Conservation (phyloP, 352 stramenopile species). For the Phytophthora hibernalis region DNA sequence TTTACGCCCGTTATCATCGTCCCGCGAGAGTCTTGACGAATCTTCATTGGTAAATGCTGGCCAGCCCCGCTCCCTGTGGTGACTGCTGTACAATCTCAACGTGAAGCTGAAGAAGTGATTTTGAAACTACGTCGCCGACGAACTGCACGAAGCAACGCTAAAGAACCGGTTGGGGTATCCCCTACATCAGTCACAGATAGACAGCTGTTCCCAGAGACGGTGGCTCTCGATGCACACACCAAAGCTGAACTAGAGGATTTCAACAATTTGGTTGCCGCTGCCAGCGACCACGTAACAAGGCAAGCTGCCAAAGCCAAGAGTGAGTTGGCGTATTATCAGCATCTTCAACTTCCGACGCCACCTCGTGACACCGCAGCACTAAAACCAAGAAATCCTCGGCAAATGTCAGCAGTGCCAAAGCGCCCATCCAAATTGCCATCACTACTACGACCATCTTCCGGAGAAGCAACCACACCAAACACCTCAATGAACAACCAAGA, state of each 20-base stretch:
- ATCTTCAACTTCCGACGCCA: constrained; percentile 43
- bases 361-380: neutral
- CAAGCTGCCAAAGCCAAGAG: constrained; percentile 51
- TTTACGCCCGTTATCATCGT: constrained; percentile 14
- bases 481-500: constrained; percentile 26
- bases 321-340: constrained; percentile 66
- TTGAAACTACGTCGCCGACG: constrained; percentile 41
- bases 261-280: constrained; percentile 55
- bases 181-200: constrained; percentile 17
- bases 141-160: constrained; percentile 7
- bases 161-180: neutral
- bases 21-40: neutral
- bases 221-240: constrained; percentile 30
- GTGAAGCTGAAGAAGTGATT: constrained; percentile 49
- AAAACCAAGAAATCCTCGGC: constrained; percentile 13
- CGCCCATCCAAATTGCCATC: constrained; percentile 30
- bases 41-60: neutral
- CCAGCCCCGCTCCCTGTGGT: neutral
- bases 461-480: neutral
- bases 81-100: constrained; percentile 34
- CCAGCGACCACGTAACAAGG: constrained; percentile 42
- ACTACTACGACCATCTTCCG: constrained; percentile 19
- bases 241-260: constrained; percentile 66
- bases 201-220: constrained; percentile 38
- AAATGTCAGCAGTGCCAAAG: constrained; percentile 17